Base-by-base conservation (phyloP, 352 stramenopile species). In the Phytopythium kandeliae region DNA sequence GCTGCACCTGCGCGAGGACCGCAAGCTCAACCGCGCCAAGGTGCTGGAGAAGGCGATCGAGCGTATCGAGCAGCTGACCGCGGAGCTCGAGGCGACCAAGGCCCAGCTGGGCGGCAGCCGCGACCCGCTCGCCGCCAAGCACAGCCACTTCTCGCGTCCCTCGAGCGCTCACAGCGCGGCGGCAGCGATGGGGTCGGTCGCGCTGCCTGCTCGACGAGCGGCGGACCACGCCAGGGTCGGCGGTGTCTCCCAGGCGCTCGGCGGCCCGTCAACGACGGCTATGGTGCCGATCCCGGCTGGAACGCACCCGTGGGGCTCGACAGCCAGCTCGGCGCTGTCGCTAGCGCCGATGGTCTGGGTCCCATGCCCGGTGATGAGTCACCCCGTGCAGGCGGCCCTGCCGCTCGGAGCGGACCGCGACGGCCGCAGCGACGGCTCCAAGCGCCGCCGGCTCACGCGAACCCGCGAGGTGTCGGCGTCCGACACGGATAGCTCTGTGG, bases 21-120 rank as follows among this genome's bases (percentile, higher is more conserved):
- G 74, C 34, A 85, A 85, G 55, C 54, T 85, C 26, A 85, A 85
- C 49, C 57, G 74, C 52, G 74, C 74, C 62, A 85, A 85, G 60
- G 67, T 85, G n/a, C 51, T 85, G 48, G 74, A 83, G 58, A 80
- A 78, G 30, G 65, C 74, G 3, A 78, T 85, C 42, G 74, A 81
- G 48, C 71, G 77, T 21, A 83, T 85, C 35, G 64, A 85, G 45
- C 68, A 74, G 36, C 58, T 83, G 8, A 67, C 61, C n/a, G 52
- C 46, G n/a, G 63, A 83, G 43, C 35, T 85, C 12, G 46, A 69
- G 41, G 52, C 44, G 0, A 36, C 65, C 11, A 66, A 62, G 33
- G 56, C 55, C 0, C 46, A 52, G 35, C 24, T 54, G 2, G 47
- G 54, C 6, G 26, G 19, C 11, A 19, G n/a, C 0, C 33, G 43